phyloP scores from a whole-genome alignment of 2,329 filamentous ascomycete species.

The Claviceps africana region DNA sequence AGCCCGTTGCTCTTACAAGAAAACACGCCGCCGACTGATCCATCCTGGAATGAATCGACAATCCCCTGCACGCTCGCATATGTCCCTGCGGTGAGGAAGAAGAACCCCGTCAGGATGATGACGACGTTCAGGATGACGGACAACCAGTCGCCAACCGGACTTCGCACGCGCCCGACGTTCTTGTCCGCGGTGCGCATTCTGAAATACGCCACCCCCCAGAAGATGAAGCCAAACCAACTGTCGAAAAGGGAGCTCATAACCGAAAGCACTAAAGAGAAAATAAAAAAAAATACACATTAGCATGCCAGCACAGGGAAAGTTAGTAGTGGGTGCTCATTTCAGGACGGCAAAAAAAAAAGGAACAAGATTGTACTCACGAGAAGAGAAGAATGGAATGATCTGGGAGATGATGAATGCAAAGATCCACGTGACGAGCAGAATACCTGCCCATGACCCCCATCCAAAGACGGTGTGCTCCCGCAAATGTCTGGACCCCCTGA shows the following conservation, averaged over 20 bases:
- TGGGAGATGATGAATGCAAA: slow-evolving; percentile 84
- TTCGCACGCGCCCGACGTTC: slow-evolving; percentile 36
- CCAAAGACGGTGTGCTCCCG: slow-evolving; percentile 66
- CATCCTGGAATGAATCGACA: slow-evolving; percentile 53
- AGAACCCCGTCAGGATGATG: slow-evolving; percentile 61
- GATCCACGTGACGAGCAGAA: slow-evolving; percentile 61
- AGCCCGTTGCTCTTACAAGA: slow-evolving; percentile 57
- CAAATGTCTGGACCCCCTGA: slow-evolving; percentile 67
- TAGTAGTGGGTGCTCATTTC: neutral
- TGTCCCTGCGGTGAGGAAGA: slow-evolving; percentile 71
- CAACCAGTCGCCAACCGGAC: slow-evolving; percentile 33
- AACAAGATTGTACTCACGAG: slow-evolving; percentile 31
- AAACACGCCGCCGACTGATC: slow-evolving; percentile 57
- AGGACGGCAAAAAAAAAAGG: neutral
- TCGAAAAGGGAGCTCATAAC: slow-evolving; percentile 83
- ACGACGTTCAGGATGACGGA: slow-evolving; percentile 54
- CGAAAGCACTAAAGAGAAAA: slow-evolving; percentile 34
- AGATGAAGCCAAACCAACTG: slow-evolving; percentile 90
- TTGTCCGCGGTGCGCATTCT: slow-evolving; percentile 56
- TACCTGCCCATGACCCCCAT: slow-evolving; percentile 65
- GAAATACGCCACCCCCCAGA: slow-evolving; percentile 75
- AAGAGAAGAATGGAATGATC: slow-evolving; percentile 86
- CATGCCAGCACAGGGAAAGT: neutral
- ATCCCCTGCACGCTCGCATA: slow-evolving; percentile 67
- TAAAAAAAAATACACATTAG: neutral